These are phyloP conservation scores for Phylloporus sp. DNA, from an alignment of 768 basidiomycete genomes.

Conservation along the genomic window DNA sequence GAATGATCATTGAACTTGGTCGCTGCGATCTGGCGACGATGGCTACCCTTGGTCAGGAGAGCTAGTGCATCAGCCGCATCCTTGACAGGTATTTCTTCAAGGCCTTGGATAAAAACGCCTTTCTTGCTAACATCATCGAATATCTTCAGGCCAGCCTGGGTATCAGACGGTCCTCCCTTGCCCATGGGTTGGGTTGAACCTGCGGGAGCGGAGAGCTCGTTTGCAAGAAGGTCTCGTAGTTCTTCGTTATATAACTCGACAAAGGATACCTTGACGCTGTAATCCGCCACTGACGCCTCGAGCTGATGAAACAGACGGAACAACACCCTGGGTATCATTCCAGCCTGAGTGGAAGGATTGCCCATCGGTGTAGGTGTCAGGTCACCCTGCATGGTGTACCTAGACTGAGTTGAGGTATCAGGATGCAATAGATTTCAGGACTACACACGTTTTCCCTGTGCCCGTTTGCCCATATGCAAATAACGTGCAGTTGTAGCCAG, in stretches of 20 bases:
- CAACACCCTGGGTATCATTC: constrained; percentile 92
- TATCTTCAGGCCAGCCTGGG: constrained; percentile 69
- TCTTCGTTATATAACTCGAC: constrained; percentile 99
- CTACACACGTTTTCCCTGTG: constrained; percentile 92
- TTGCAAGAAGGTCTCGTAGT: constrained; percentile 85
- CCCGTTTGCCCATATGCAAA: constrained; percentile 99
- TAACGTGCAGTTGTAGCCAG: constrained; percentile 95
- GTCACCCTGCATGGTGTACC: constrained; percentile 98
- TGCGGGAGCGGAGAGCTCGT: constrained; percentile 67
- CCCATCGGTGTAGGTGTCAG: constrained; percentile 77
- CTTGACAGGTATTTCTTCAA: constrained; percentile 86
- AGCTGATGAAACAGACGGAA: constrained; percentile 89
- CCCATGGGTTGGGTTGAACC: constrained; percentile 79
- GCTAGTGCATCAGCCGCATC: constrained; percentile 79
- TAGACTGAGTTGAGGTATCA: constrained; percentile 29
- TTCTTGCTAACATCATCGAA: constrained; percentile 89
- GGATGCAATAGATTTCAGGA: background rate
- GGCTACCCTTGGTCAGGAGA: constrained; percentile 84
- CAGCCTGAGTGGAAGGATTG: constrained; percentile 84
- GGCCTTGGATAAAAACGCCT: constrained; percentile 90
- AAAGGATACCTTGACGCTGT: constrained; percentile 89
- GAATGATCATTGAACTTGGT: constrained; percentile 99
- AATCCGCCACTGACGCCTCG: constrained; percentile 73
- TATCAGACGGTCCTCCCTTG: constrained; percentile 48
- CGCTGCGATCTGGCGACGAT: constrained; percentile 87